phyloP scores from a whole-genome alignment of 495 filamentous ascomycete genomes.

The Bryoglossum gracile region DNA sequence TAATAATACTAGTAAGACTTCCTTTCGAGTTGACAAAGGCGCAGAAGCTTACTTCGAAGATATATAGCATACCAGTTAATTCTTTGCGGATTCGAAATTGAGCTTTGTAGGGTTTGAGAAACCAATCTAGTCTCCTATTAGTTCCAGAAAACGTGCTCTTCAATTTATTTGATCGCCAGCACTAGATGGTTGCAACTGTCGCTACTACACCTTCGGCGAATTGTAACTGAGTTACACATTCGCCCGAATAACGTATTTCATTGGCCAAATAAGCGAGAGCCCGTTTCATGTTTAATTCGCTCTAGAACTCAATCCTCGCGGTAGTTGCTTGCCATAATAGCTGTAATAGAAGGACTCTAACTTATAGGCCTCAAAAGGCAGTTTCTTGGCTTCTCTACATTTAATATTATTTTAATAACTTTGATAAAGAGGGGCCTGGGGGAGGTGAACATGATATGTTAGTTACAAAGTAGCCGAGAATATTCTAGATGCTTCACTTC shows the following conservation, averaged over 20 bases:
- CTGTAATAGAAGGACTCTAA: no score
- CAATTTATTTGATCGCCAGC: neutral
- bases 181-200: neutral
- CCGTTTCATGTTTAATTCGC: no score
- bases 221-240: neutral
- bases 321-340: no score
- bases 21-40: neutral
- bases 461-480: neutral
- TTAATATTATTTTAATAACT: no score
- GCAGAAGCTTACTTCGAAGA: neutral
- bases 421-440: no score
- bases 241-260: neutral
- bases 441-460: neutral
- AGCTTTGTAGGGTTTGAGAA: neutral
- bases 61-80: neutral
- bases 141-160: neutral
- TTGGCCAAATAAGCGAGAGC: neutral
- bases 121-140: neutral
- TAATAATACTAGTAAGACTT: neutral
- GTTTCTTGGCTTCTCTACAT: no score
- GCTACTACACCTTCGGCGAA: neutral
- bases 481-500: neutral
- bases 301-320: no score
- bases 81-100: neutral
- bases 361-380: no score